These are phyloP conservation scores for Talaromyces sp. DNA, from an alignment of 2,329 filamentous ascomycete genomes.

Conservation along the genomic window DNA sequence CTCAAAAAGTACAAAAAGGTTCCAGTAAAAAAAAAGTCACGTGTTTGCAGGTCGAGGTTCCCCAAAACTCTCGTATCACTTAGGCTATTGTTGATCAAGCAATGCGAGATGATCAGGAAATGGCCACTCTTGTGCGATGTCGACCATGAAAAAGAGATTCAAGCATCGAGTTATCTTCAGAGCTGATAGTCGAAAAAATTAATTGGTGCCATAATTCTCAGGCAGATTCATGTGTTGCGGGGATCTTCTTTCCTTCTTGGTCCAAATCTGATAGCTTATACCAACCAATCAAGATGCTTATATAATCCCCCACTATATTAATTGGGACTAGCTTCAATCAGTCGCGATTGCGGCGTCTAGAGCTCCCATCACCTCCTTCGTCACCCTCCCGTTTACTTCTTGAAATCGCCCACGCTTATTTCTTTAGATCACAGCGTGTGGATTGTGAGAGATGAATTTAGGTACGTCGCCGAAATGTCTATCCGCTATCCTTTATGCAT, in stretches of 20 bases:
- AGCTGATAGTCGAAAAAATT: not conserved
- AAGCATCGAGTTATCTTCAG: not conserved
- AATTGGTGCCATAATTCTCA: not conserved
- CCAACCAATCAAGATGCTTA: not conserved
- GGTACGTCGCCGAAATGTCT: slow-evolving; percentile 23
- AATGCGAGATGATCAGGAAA: not conserved
- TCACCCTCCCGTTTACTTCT: not conserved
- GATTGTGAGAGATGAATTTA: slow-evolving; percentile 29
- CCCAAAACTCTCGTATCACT: too few species aligned
- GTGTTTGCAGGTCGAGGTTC: not conserved
- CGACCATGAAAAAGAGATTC: not conserved
- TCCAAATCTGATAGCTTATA: not conserved
- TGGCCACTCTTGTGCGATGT: not conserved
- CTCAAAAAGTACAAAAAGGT: slow-evolving; percentile 13
- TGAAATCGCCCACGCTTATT: not conserved
- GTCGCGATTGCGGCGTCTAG: slow-evolving; percentile 11
- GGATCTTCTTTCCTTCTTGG: not conserved
- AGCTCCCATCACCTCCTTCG: not conserved
- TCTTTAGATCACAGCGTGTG: not conserved
- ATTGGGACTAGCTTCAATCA: not conserved
- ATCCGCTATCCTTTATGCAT: not conserved
- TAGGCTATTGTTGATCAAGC: not conserved
- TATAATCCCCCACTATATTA: not conserved
- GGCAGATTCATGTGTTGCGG: slow-evolving; percentile 11
- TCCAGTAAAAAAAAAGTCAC: slow-evolving; percentile 6